phyloP scores from a whole-genome alignment of 768 basidiomycete genomes.

The Mycena filopes region DNA sequence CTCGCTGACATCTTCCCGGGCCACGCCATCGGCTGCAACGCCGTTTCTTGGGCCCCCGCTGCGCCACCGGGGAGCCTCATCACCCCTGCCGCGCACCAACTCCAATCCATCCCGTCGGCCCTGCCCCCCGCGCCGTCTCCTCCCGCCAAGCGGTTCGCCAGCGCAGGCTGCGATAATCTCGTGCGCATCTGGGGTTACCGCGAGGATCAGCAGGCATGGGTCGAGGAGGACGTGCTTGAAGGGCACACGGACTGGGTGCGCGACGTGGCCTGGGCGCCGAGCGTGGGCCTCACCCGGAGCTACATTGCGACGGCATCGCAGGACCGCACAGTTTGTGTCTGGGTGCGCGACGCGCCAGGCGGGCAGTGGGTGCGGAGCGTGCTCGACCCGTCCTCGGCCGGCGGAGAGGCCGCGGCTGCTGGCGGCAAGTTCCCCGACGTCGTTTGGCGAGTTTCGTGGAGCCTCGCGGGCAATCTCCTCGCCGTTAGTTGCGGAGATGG shows the following conservation, averaged over 20 bases:
- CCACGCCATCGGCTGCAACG: slow-evolving; percentile 96
- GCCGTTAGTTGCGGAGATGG: slow-evolving; percentile 98
- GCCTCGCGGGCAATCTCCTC: slow-evolving; percentile 93
- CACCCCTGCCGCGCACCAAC: slow-evolving; percentile 62
- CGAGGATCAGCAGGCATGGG: slow-evolving; percentile 89
- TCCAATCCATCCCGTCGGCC: slow-evolving; percentile 59
- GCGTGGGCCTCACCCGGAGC: slow-evolving; percentile 92
- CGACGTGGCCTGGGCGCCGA: slow-evolving; percentile 99
- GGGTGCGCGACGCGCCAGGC: slow-evolving; percentile 85
- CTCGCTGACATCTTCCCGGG: slow-evolving; percentile 95
- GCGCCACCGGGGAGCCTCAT: slow-evolving; percentile 87
- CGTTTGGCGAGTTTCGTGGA: slow-evolving; percentile 99
- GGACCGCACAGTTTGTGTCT: slow-evolving; percentile 90
- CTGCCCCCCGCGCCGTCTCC: slow-evolving; percentile 49
- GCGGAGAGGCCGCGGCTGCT: slow-evolving; percentile 54
- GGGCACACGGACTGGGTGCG: slow-evolving; percentile 98
- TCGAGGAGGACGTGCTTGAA: slow-evolving; percentile 88
- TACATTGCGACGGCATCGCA: slow-evolving; percentile 98
- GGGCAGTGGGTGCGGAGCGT: slow-evolving; percentile 83
- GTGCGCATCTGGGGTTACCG: slow-evolving; percentile 94
- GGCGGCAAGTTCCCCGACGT: slow-evolving; percentile 94
- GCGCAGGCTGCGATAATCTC: slow-evolving; percentile 95
- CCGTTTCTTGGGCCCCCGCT: slow-evolving; percentile 97
- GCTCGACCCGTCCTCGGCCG: slow-evolving; percentile 75
- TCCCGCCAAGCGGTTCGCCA: slow-evolving; percentile 92